Evolutionary conservation across 306 rosid genomes (phyloP), one percentile per base, ranked within the genome.

Genomic region (Vigna reflexopilosa): DNA sequence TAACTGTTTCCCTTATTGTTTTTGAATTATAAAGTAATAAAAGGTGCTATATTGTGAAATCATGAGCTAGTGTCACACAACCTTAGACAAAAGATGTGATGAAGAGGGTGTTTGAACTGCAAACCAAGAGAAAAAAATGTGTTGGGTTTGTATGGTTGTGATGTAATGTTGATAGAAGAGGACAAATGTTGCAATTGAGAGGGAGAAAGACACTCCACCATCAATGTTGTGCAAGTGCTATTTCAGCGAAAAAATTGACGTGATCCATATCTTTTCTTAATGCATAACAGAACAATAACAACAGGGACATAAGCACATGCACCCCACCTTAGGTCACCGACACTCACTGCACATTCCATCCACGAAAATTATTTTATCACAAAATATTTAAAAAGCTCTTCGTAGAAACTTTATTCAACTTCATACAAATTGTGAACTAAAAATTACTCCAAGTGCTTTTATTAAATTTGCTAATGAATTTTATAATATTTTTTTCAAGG

Each of bases 171-270:
- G 63, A 62, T 16, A 68, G 3, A 59, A 0, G 61, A 34, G 67
- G 67, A 24, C 34, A 63, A 72, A 73, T 24, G 1, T 10, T 55
- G n/a, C 62, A 38, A 74, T 49, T 58, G 44, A 48, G 50, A 59
- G 19, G 70, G 84, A 84, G 71, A 40, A 55, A 47, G 87, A 83
- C 83, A 1, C 20, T 44, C 10, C 77, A 85, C 38, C 88, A 15
- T 70, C 77, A 80, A 50, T 20, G 80, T 66, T 78, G 63, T 14
- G 72, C 1, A 51, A 79, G 62, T 45, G 75, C 49, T 52, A 79
- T 36, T 24, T 67, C 4, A 13, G 20, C 4, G 34, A 62, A 28
- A 50, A 56, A 52, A 13, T 73, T 61, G 50, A 73, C 54, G 36
- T 6, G 32, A 71, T 28, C 20, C 38, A 4, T 26, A 40, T 70